Base-by-base conservation (phyloP, 345 rosid species). In the Bretschneidera sinensis region DNA sequence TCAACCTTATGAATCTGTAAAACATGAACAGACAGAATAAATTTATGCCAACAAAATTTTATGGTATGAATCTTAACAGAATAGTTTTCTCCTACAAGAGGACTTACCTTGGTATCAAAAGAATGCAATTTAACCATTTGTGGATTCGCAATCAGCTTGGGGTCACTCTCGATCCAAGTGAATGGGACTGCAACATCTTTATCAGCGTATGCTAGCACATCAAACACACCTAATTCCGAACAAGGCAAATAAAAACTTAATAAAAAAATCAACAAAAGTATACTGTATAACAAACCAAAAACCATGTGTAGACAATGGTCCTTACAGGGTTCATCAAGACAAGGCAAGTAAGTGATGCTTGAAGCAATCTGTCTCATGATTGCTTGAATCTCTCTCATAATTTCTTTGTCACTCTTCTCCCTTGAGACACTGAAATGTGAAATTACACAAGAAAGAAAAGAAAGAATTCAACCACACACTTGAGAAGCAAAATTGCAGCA, bases 111-210 rank as follows among this genome's bases (percentile, higher is more conserved):
- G 48, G 99, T 94, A 43, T 94, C 97, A 64, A 94, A 94, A 8
- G 92, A 86, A 68, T 94, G 99, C 78, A 94, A 69, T 78, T 94
- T 94, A 68, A 94, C 99, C 97, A 90, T 94, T 65, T 94, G 97
- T 35, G 99, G 99, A 76, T 94, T 94, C 10, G 86, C 92, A 69
- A 94, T 94, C 81, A 94, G 64, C 72, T 94, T 88, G 0, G 97
- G 96, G 57, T 94, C 97, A 35, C 99, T 94, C 67, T 94, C 99
- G 5, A 88, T 66, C 97, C 99, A 94, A 7, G 97, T 86, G 69
- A 94, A 94, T 6, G 99, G 97, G 23, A 86, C 97, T 22, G 92
- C 95, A 24, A 86, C 87, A 59, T 94, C 99, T 17, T 77, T 79
- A 57, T 94, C 95, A 0, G 99, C 82, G 70, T 94, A 94, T 4